phyloP scores from a whole-genome alignment of 2,329 filamentous ascomycete species.

The Septoria linicola region DNA sequence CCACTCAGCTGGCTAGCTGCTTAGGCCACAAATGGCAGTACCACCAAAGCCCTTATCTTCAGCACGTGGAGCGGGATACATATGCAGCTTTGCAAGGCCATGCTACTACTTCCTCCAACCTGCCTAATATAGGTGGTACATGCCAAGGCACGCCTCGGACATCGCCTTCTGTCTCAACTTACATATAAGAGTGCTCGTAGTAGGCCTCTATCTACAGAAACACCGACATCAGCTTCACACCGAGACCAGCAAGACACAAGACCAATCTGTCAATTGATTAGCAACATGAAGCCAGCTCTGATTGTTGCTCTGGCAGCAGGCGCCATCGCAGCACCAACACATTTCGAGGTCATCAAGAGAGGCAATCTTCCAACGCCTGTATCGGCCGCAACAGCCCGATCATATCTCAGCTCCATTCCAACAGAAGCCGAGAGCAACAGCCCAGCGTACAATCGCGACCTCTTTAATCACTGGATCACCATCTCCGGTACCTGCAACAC shows the following conservation, averaged over 20 bases:
- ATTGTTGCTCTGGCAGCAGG: constrained; percentile 26
- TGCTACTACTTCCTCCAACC: constrained; percentile 11
- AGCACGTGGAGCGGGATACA: too few relatives aligned
- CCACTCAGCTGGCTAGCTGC: constrained; percentile 13
- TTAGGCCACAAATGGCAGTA: constrained; percentile 11
- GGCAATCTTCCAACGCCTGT: constrained; percentile 35
- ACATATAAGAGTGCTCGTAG: not conserved
- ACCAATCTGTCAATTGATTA: not conserved
- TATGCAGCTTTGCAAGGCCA: constrained; percentile 3
- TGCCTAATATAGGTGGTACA: constrained; percentile 16
- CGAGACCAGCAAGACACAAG: not conserved
- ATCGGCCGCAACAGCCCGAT: constrained; percentile 32
- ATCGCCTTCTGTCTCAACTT: not conserved
- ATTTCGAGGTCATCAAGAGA: constrained; percentile 23
- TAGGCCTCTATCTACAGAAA: not conserved
- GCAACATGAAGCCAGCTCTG: constrained; percentile 26
- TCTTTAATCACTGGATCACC: constrained; percentile 72
- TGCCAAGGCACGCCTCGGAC: constrained; percentile 10
- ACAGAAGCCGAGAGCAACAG: constrained; percentile 32
- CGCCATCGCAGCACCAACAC: constrained; percentile 29
- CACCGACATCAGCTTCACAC: not conserved
- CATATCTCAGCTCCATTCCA: constrained; percentile 32
- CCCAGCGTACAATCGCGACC: constrained; percentile 60
- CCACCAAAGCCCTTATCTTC: constrained; percentile 19
- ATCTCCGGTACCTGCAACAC: constrained; percentile 68